Percentiles rank a stretch among this genome's conserved stretches.
phyloP scores from a whole-genome alignment of 139 green algal species.

The Haematococcus lacustris region DNA sequence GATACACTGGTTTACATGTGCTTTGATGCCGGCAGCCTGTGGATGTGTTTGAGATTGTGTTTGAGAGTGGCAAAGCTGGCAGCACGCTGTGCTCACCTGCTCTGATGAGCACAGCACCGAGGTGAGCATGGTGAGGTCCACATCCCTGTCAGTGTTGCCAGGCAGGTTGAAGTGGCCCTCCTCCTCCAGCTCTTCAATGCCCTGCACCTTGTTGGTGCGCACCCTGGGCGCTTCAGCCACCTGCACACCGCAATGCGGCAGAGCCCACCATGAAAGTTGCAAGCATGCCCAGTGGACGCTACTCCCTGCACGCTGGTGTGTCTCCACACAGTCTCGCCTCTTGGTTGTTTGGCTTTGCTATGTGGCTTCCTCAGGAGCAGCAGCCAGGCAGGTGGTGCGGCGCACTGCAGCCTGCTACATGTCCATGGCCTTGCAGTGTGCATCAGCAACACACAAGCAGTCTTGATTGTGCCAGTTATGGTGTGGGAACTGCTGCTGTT shows the following conservation, averaged over 20 bases:
- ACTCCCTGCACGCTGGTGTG: no score
- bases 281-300: no score
- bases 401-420: no score
- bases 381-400: no score
- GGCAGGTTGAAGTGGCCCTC: slow-evolving; percentile 37
- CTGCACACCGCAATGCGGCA: slow-evolving; percentile 17
- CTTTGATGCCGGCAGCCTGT: background rate
- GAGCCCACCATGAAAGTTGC: no score
- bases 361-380: no score
- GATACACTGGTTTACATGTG: background rate
- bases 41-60: background rate
- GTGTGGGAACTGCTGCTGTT: no score
- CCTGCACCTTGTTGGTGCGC: slow-evolving; percentile 34
- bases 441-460: no score
- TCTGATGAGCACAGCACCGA: slow-evolving; percentile 37
- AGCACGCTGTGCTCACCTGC: slow-evolving; percentile 21
- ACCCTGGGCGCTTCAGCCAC: slow-evolving; percentile 41
- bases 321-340: no score
- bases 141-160: slow-evolving; percentile 22
- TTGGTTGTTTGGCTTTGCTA: no score
- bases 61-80: background rate
- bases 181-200: slow-evolving; percentile 41
- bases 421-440: no score
- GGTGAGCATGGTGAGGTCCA: slow-evolving; percentile 48
- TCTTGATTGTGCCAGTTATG: no score